Evolutionary conservation across 306 rosid genomes (phyloP).

Genomic region (Abrus pulchellus): DNA sequence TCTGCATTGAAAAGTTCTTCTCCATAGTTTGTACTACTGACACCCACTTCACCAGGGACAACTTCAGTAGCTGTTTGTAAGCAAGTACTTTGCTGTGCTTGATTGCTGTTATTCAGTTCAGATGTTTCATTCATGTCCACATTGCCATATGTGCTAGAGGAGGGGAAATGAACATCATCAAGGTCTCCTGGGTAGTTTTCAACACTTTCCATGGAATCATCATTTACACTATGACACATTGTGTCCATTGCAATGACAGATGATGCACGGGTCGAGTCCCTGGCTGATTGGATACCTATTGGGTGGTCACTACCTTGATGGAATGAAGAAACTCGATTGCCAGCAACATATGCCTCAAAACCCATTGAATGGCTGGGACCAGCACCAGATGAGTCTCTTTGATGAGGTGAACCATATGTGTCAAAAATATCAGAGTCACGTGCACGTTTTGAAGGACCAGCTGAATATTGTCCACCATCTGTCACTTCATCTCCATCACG

Average conservation of each 20-base stretch:
- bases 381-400: conserved; percentile 85
- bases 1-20: conserved; percentile 94
- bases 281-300: conserved; percentile 72
- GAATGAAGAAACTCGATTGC: conserved; percentile 69
- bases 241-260: conserved; percentile 99
- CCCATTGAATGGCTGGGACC: conserved; percentile 96
- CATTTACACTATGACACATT: conserved; percentile 79
- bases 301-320: conserved; percentile 77
- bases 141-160: conserved; percentile 90
- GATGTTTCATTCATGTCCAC: conserved; percentile 91
- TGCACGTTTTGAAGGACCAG: conserved; percentile 92
- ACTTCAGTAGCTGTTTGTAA: conserved; percentile 76
- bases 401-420: conserved; percentile 74
- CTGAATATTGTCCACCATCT: conserved; percentile 85
- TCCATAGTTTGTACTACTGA: conserved; percentile 91
- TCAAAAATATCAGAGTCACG: conserved; percentile 87
- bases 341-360: conserved; percentile 71
- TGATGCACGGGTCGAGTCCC: conserved; percentile 94
- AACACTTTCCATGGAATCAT: conserved; percentile 97
- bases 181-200: conserved; percentile 90
- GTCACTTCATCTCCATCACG: conserved; percentile 99
- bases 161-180: conserved; percentile 94
- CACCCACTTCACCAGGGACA: conserved; percentile 82
- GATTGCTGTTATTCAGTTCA: conserved; percentile 90
- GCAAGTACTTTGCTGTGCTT: conserved; percentile 90